Base-by-base conservation (phyloP, 2,329 filamentous ascomycete genomes). In the Grosmannia serpens region DNA sequence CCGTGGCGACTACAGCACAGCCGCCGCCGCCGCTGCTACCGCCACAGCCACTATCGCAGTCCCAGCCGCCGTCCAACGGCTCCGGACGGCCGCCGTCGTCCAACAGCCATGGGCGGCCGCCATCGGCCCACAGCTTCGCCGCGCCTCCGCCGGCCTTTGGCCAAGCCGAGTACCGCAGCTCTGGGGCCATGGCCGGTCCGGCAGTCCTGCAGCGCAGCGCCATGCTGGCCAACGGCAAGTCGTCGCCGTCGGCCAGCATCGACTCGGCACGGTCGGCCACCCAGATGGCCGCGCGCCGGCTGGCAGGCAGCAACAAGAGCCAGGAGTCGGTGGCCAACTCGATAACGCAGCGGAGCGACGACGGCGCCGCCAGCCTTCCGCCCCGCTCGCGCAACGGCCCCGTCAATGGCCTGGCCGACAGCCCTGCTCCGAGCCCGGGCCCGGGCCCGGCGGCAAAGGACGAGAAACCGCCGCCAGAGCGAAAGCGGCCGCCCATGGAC, bases 401-500 rank as follows among this genome's bases (percentile, higher is more conserved):
- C 56, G 31, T 64, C 56, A 64, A 65, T 29, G 65, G 65, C 63
- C 41, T 64, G 62, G 7, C 49, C 59, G 29, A 52, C 13, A 29
- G 27, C n/a, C 49, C 49, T 5, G 17, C 20, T 9, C 49, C 49
- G 6, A 17, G 27, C 17, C 49, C 49, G 11, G 49, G 26, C 13
- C 17, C 27, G 8, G 26, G n/a, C 10, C 11, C 3, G 38, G 38
- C 52, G 1, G 20, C 33, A 2, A 29, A 13, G 9, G 77, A 77
- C 41, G 72, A 78, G 26, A 75, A 74, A 38, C 77, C 81, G 1
- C 77, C 81, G 0, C 85, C 85, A 0, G 84, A 87, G 64, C 76
- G 85, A 61, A 84, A 79, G 67, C 74, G 85, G 54, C 85, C 85
- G 2, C 83, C 84, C 0, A 86, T 88, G 82, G 80, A 85, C 60